Base-by-base conservation (phyloP, 257 asterid species). In the Solanum sitiens region DNA sequence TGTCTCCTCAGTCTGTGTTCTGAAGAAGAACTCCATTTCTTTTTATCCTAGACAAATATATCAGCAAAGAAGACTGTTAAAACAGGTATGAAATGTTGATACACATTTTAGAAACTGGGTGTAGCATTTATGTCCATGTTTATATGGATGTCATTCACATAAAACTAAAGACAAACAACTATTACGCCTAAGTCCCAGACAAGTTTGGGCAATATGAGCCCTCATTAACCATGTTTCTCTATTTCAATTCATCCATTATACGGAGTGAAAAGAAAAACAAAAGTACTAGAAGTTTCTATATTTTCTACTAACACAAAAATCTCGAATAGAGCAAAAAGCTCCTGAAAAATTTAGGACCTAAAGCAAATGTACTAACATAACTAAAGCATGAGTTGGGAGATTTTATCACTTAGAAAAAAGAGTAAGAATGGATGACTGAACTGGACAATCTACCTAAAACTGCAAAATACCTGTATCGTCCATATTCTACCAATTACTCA, bases 1-100 rank as follows among this genome's bases (percentile, higher is more conserved):
- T 85, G 90, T 89, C 89, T 91, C 93, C 92, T 73, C 93, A 86
- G 86, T 91, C 90, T 88, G 86, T 86, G 90, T 68, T 89, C 90
- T 92, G 92, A 91, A 91, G 80, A 91, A 89, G 87, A 91, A 91
- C 35, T 93, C 96, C 98, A 95, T 93, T 77, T 80, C 85, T 80
- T 80, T 45, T 47, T 27, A 47, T 80, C 85, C 85, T 47, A 50
- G 33, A 30, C 27, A 50, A 80, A 47, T 30, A 80, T 80, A 80
- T 47, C 25, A 30, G 68, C 68, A 45, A 80, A 47, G 42, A 80
- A 30, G 20, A 27, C 30, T 27, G 67, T 80, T 80, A 80, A 50
- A 80, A 47, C 42, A 30, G 68, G 68, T 47, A 16, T 5, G 4
- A 77, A 47, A 37, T 50, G 44, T 47, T 80, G 85, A 80, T 50